Conservation (phyloP, 495 filamentous ascomycete species). For the Penicillium antarcticum region DNA sequence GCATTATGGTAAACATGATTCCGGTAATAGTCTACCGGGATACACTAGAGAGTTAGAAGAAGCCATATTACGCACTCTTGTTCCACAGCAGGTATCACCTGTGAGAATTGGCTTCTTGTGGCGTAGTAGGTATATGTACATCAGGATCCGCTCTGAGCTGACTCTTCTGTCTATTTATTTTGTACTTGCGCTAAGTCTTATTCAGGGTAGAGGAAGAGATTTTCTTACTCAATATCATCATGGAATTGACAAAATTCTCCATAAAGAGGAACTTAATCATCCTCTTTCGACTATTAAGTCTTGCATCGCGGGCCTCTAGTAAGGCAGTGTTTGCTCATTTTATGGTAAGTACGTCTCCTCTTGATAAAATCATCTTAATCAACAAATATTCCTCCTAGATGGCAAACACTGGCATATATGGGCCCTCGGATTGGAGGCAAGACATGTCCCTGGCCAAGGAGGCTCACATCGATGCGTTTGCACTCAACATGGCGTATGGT, state of each 20-base stretch:
- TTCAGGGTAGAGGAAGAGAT: too few relatives aligned
- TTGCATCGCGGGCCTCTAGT: background rate
- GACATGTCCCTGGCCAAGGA: slow-evolving; percentile 60
- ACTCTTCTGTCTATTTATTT: too few relatives aligned
- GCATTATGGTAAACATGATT: too few relatives aligned
- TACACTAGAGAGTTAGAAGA: too few relatives aligned
- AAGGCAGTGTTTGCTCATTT: slow-evolving; percentile 38
- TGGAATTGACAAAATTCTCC: background rate
- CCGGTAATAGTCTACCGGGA: too few relatives aligned
- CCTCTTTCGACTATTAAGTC: background rate
- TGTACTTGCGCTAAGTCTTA: too few relatives aligned
- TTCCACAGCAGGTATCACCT: too few relatives aligned
- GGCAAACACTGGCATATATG: slow-evolving; percentile 26
- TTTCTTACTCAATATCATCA: background rate
- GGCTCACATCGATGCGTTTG: slow-evolving; percentile 70
- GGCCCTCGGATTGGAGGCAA: slow-evolving; percentile 45
- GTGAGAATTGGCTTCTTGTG: too few relatives aligned
- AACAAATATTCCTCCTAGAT: slow-evolving; percentile 4
- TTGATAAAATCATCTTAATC: background rate
- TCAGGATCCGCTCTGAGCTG: too few relatives aligned
- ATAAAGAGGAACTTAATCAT: background rate
- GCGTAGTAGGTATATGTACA: too few relatives aligned
- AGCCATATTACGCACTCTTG: too few relatives aligned
- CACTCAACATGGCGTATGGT: slow-evolving; percentile 60
- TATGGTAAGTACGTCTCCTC: slow-evolving; percentile 20